A percentile compares a stretch with the other conserved stretches of the same genome.
phyloP scores from a whole-genome alignment of 164 flowering plant species.

The Dillenia turbinata region DNA sequence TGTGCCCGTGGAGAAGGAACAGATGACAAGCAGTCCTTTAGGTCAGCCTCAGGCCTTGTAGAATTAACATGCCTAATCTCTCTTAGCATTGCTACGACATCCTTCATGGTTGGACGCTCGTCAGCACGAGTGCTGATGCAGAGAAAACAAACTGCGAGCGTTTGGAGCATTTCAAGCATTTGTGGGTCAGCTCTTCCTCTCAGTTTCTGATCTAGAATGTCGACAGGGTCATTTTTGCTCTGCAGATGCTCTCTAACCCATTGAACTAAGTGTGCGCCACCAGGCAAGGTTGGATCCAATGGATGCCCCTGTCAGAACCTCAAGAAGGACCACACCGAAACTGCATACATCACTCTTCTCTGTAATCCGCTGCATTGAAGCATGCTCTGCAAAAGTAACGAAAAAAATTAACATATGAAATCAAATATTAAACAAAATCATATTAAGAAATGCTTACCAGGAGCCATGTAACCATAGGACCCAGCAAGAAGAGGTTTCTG shows the following conservation, averaged over 20 bases:
- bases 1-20: conserved; percentile 24
- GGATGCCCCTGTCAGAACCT: conserved; percentile 96
- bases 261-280: conserved; percentile 74
- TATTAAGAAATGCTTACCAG: conserved; percentile 46
- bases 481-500: conserved; percentile 76
- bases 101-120: conserved; percentile 91
- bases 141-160: conserved; percentile 71
- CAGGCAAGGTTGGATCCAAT: conserved; percentile 79
- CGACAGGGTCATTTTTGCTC: conserved; percentile 44
- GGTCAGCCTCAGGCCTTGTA: conserved; percentile 29
- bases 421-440: not conserved
- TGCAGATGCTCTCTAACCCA: conserved; percentile 81
- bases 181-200: conserved; percentile 70
- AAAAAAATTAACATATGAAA: not conserved
- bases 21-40: conserved; percentile 24
- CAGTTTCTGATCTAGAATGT: conserved; percentile 71
- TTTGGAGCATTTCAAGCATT: conserved; percentile 85
- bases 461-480: conserved; percentile 98
- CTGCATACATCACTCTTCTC: conserved; percentile 96
- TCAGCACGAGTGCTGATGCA: conserved; percentile 53
- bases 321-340: conserved; percentile 79
- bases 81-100: conserved; percentile 83
- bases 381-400: conserved; percentile 53
- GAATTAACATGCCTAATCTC: conserved; percentile 61
- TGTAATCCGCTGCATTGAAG: conserved; percentile 60